Percentiles rank a stretch among this genome's conserved stretches.
phyloP scores from a whole-genome alignment of 2,329 filamentous ascomycete species.

The Botrytis cinerea region DNA sequence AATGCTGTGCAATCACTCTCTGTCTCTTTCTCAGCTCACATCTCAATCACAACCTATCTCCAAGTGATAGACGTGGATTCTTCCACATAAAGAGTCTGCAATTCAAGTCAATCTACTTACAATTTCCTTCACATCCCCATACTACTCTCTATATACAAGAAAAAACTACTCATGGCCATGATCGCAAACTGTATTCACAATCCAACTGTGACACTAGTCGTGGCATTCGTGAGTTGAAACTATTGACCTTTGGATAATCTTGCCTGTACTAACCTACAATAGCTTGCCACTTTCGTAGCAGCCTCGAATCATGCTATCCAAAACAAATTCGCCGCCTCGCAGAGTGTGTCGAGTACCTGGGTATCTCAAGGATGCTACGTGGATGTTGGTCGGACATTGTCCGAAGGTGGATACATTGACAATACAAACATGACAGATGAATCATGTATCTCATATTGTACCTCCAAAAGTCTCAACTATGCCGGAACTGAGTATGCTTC shows the following conservation, averaged over 20 bases:
- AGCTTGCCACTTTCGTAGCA: conserved; percentile 4
- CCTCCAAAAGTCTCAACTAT: conserved; percentile 31
- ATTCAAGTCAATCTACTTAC: neutral
- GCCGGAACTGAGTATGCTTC: conserved; percentile 38
- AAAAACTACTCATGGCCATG: neutral
- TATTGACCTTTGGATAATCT: too few relatives aligned
- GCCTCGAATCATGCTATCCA: neutral
- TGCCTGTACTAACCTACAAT: neutral
- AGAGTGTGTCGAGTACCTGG: conserved; percentile 32
- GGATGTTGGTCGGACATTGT: conserved; percentile 33
- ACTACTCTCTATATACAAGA: neutral
- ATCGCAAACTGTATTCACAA: neutral
- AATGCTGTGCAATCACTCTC: neutral
- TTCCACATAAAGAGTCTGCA: neutral
- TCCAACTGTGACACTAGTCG: neutral
- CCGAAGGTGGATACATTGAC: conserved; percentile 29
- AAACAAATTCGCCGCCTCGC: conserved; percentile 16
- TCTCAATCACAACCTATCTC: neutral
- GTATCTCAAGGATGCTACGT: conserved; percentile 37
- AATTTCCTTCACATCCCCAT: neutral
- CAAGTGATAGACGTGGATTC: neutral
- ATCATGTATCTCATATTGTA: conserved; percentile 37
- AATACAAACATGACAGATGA: conserved; percentile 35
- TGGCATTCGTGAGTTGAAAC: neutral
- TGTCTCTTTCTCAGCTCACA: neutral